phyloP scores from a whole-genome alignment of 2,329 filamentous ascomycete species.

The Ceratocystis colombiana region DNA sequence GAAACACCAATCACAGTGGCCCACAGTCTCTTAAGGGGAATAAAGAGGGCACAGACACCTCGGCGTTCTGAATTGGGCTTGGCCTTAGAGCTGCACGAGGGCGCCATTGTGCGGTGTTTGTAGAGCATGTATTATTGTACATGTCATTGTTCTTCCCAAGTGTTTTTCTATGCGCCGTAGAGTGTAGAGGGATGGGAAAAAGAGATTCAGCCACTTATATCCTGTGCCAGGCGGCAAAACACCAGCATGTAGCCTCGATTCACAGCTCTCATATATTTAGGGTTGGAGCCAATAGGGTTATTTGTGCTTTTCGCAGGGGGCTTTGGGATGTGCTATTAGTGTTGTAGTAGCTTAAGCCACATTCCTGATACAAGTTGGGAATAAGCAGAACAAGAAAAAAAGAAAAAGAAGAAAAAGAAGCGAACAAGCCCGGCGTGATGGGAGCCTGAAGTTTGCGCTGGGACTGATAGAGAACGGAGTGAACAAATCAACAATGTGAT shows the following conservation, averaged over 20 bases:
- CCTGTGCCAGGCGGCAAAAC: no score
- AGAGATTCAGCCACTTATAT: no score
- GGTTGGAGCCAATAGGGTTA: no score
- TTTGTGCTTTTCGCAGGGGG: background rate
- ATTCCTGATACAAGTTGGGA: background rate
- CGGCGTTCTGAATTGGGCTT: constrained; percentile 3
- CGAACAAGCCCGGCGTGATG: no score
- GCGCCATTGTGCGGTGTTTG: constrained; percentile 14
- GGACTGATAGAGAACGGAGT: no score
- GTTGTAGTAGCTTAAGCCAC: background rate
- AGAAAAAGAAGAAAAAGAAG: background rate
- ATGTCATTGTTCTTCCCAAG: background rate
- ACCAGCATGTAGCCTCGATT: no score
- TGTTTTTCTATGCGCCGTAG: background rate
- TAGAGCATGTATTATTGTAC: background rate
- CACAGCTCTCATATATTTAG: no score
- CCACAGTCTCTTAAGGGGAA: background rate
- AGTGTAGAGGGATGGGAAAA: no score
- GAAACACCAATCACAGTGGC: background rate
- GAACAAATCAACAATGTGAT: no score
- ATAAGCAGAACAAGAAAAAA: background rate
- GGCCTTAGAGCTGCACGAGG: background rate
- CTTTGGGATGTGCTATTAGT: background rate
- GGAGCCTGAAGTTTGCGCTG: no score
- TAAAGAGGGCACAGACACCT: constrained; percentile 9